Evolutionary conservation across 306 rosid genomes (phyloP), one percentile per base, ranked within the genome.

Genomic region (Ziziphus jujuba): DNA sequence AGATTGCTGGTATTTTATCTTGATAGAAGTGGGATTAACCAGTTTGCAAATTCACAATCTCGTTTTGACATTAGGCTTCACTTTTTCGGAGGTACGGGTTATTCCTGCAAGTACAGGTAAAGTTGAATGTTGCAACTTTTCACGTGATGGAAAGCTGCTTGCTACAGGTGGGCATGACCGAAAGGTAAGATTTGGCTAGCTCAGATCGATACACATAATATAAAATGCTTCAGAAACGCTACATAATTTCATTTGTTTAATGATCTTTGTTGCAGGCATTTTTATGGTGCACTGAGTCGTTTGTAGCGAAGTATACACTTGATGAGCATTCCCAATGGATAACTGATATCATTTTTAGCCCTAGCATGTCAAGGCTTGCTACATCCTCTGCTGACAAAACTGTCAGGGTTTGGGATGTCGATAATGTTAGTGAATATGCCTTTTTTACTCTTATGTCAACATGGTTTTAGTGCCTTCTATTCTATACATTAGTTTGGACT

Each of bases 331-430:
- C 82, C 36, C 83, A 85, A 44, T 31, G 83, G 87, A 87, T 92
- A 80, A 89, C 96, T 49, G 96, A 89, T 69, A 77, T 85, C 63
- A 81, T 89, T 63, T 87, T 92, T 81, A 82, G 89, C 76, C 88
- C 91, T 75, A 85, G 79, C 72, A 65, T 68, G 67, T 72, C 71
- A 47, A 81, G 76, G 66, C 61, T 89, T 61, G 96, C 96, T 66
- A 92, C 98, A 63, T 89, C 96, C 54, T 92, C 98, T 35, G 87
- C 89, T 40, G 95, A 92, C 78, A 82, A 70, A 80, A 85, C 95
- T 69, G 92, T 92, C 74, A 79, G 82, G 81, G 84, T 89, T 75
- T 92, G 96, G 96, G 91, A 86, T 70, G 76, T 64, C 74, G 95
- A 87, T 67, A 82, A 85, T 71, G 98, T 92, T 52, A 79, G 98